Percentiles rank a stretch among this genome's conserved stretches.
These are phyloP conservation scores for Acidomyces sp. DNA, from an alignment of 495 filamentous ascomycete genomes.

Conservation along the genomic window DNA sequence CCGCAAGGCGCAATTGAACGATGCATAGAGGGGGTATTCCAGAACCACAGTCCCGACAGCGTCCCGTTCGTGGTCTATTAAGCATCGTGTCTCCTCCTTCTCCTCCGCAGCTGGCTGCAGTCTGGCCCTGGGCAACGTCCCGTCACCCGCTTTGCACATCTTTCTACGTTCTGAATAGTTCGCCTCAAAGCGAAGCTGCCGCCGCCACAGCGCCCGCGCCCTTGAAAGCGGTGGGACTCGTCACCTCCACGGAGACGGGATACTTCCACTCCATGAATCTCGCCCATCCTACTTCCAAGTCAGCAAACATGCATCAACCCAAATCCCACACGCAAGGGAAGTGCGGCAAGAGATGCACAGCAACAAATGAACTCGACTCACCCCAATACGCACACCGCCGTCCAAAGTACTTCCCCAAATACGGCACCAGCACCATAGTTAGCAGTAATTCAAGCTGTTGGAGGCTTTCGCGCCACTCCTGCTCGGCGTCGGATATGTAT, in stretches of 20 bases:
- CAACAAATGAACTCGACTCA: conserved; percentile 36
- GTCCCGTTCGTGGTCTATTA: no score
- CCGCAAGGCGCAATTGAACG: no score
- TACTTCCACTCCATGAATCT: conserved; percentile 70
- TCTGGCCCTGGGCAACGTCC: no score
- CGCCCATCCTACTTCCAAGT: conserved; percentile 47
- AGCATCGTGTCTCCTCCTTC: no score
- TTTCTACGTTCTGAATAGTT: no score
- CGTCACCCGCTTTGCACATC: no score
- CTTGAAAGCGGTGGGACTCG: conserved; percentile 45
- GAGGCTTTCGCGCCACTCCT: conserved; percentile 83
- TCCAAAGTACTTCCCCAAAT: conserved; percentile 84
- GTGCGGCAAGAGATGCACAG: background rate
- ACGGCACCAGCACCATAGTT: conserved; percentile 87
- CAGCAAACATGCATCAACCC: background rate
- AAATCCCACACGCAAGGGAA: background rate
- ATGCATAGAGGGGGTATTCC: no score
- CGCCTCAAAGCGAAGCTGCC: conserved; percentile 57
- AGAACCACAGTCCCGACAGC: no score
- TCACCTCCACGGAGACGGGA: conserved; percentile 50
- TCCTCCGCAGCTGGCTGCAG: no score
- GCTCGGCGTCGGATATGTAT: conserved; percentile 50
- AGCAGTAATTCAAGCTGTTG: conserved; percentile 85
- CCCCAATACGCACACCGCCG: conserved; percentile 94
- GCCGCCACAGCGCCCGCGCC: conserved; percentile 56